A percentile compares a stretch with the other conserved stretches of the same genome.
Conservation (phyloP, 2,329 filamentous ascomycete species). For the Zasmidium cellare region DNA sequence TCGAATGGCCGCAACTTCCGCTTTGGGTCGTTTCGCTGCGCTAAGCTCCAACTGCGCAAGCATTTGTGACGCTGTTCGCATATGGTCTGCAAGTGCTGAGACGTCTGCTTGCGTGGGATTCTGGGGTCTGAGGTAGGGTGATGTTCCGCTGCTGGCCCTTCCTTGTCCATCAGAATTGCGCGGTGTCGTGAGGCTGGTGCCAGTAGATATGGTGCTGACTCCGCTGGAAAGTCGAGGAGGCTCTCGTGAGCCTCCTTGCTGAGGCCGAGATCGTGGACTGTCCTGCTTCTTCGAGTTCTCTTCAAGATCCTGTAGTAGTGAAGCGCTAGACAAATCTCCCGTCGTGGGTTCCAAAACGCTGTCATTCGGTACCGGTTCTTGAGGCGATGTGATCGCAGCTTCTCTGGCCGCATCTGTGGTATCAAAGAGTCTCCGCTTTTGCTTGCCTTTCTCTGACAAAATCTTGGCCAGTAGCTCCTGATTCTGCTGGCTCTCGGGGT, state of each 20-base stretch:
- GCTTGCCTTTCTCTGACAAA: constrained; percentile 65
- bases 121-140: constrained; percentile 52
- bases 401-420: constrained; percentile 62
- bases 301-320: constrained; percentile 60
- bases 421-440: constrained; percentile 53
- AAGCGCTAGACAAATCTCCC: constrained; percentile 74
- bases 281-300: constrained; percentile 47
- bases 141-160: constrained; percentile 61
- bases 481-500: constrained; percentile 73
- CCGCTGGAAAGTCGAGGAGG: constrained; percentile 62
- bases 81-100: constrained; percentile 79
- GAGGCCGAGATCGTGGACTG: constrained; percentile 21
- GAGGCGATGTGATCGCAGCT: constrained; percentile 42
- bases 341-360: constrained; percentile 82
- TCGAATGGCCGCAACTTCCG: constrained; percentile 79
- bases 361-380: constrained; percentile 54
- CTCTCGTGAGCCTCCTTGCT: constrained; percentile 24
- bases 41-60: constrained; percentile 79
- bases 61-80: constrained; percentile 86
- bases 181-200: constrained; percentile 64
- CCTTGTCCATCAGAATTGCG: constrained; percentile 64
- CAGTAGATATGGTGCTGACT: constrained; percentile 60
- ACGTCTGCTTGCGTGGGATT: constrained; percentile 74
- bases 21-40: constrained; percentile 74
- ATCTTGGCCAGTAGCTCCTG: constrained; percentile 63